These are phyloP conservation scores for Batkoa obscura DNA, from an alignment of 371 early-diverging fungal species.

Conservation along the genomic window DNA sequence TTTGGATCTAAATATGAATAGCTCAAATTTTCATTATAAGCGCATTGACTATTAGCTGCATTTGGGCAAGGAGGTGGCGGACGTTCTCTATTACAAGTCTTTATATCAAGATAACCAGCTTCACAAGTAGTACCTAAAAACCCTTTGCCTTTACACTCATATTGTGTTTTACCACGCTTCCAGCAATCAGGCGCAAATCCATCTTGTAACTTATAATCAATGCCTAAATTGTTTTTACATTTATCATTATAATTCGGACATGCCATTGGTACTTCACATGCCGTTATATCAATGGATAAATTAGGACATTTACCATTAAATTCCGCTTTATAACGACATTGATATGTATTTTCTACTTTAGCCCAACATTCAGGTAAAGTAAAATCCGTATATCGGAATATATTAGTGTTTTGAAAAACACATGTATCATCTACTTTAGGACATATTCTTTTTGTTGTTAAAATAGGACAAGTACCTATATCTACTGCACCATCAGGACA, in stretches of 20 bases:
- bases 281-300: background rate
- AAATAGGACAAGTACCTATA: background rate
- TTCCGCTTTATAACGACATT: background rate
- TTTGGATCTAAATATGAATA: background rate
- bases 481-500: background rate
- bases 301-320: background rate
- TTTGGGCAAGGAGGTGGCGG: background rate
- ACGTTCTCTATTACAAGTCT: background rate
- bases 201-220: background rate
- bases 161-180: background rate
- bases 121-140: background rate
- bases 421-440: background rate
- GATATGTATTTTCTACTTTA: background rate
- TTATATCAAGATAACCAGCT: background rate
- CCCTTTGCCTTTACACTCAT: background rate
- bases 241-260: background rate
- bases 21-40: background rate
- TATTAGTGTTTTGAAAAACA: background rate
- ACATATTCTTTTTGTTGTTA: background rate
- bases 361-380: slow-evolving; percentile 2
- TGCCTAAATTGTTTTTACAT: background rate
- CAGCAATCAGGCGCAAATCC: background rate
- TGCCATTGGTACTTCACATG: background rate
- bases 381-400: background rate
- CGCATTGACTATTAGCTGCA: background rate